Percentiles rank a stretch among this genome's conserved stretches.
phyloP scores from a whole-genome alignment of 257 asterid species.

The Primulina huaijiensis region DNA sequence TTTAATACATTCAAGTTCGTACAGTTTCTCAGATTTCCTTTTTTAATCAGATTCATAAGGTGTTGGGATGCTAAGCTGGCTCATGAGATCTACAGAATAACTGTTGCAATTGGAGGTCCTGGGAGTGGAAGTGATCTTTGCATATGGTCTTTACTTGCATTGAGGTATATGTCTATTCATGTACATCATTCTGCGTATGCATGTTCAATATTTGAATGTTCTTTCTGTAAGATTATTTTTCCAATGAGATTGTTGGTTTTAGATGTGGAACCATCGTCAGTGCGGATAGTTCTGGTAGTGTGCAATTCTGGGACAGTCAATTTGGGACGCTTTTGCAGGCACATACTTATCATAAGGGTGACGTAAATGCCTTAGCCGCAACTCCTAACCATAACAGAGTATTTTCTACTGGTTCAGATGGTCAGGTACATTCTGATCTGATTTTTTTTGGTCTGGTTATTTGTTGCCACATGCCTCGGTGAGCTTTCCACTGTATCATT shows the following conservation, averaged over 20 bases:
- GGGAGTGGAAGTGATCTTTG: conserved; percentile 70
- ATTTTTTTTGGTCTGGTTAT: background rate
- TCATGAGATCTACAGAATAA: conserved; percentile 74
- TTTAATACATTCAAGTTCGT: background rate
- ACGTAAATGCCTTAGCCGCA: conserved; percentile 83
- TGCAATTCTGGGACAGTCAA: conserved; percentile 89
- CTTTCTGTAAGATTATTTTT: background rate
- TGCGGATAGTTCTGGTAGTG: conserved; percentile 88
- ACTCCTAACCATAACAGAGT: conserved; percentile 83
- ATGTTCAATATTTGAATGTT: too few relatives aligned
- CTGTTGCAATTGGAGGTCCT: conserved; percentile 75
- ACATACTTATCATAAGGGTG: conserved; percentile 86
- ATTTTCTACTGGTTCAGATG: conserved; percentile 94
- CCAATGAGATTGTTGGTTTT: conserved; percentile 20
- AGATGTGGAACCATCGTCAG: conserved; percentile 61
- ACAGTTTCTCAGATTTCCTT: conserved; percentile 12
- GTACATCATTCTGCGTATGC: background rate
- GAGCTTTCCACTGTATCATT: background rate
- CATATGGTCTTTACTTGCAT: conserved; percentile 80
- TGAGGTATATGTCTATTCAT: conserved; percentile 45
- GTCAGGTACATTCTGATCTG: conserved; percentile 61
- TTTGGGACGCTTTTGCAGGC: conserved; percentile 87
- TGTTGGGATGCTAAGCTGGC: conserved; percentile 76
- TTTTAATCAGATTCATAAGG: conserved; percentile 58
- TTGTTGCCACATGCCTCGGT: background rate